These are phyloP conservation scores for Cyclostephanos tholiformis DNA, from an alignment of 108 stramenopile species.

Conservation along the genomic window DNA sequence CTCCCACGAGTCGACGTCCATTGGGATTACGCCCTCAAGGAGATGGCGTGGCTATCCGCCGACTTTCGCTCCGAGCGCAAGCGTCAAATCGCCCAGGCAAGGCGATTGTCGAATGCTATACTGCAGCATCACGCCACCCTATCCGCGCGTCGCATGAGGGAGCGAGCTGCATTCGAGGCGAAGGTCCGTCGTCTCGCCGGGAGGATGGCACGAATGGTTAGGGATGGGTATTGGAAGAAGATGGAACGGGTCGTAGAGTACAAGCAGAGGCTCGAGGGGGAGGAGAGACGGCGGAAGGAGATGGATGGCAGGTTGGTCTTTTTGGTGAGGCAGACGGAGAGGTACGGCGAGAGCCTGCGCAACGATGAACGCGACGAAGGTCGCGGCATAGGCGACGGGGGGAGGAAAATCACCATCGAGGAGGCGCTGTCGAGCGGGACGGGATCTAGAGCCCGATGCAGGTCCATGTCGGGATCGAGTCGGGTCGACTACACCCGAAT, in stretches of 20 bases:
- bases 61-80: slow-evolving; percentile 85
- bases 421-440: slow-evolving; percentile 48
- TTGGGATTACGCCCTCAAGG: slow-evolving; percentile 84
- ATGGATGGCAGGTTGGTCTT: slow-evolving; percentile 88
- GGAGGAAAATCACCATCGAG: slow-evolving; percentile 59
- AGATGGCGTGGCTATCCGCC: slow-evolving; percentile 69
- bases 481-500: slow-evolving; percentile 29
- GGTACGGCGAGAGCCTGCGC: slow-evolving; percentile 64
- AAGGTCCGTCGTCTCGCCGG: slow-evolving; percentile 59
- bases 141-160: slow-evolving; percentile 42
- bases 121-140: slow-evolving; percentile 53
- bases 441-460: not conserved
- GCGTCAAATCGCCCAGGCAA: slow-evolving; percentile 65
- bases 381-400: slow-evolving; percentile 19
- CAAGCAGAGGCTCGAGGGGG: slow-evolving; percentile 73
- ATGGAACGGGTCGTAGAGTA: slow-evolving; percentile 84
- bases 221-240: slow-evolving; percentile 68
- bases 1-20: slow-evolving; percentile 64
- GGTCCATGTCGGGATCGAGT: not conserved
- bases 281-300: slow-evolving; percentile 62
- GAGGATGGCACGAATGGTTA: slow-evolving; percentile 46
- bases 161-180: slow-evolving; percentile 58
- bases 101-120: slow-evolving; percentile 55
- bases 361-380: not conserved
- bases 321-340: slow-evolving; percentile 84